phyloP scores from a whole-genome alignment of 495 filamentous ascomycete genomes.

The Hypoxylon subgilvum region DNA sequence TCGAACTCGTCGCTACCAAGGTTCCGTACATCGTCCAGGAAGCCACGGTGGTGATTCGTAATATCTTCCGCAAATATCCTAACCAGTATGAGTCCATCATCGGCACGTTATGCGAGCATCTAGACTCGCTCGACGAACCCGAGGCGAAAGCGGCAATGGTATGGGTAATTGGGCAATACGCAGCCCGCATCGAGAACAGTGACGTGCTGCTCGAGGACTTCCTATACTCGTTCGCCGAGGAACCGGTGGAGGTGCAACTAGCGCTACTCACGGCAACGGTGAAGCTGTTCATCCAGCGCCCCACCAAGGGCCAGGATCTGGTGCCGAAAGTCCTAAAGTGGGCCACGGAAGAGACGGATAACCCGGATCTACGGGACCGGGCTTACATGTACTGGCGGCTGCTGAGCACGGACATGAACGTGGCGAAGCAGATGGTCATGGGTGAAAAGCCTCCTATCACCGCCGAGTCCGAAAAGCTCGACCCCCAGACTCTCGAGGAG shows the following conservation, averaged over 20 bases:
- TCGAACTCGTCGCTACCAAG: slow-evolving; percentile 96
- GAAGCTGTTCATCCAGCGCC: slow-evolving; percentile 96
- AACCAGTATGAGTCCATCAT: slow-evolving; percentile 99
- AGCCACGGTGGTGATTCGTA: slow-evolving; percentile 98
- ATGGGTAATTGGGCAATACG: slow-evolving; percentile 99
- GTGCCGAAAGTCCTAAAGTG: slow-evolving; percentile 97
- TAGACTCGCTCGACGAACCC: slow-evolving; percentile 97
- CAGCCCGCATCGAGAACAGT: slow-evolving; percentile 93
- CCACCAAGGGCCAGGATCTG: slow-evolving; percentile 90
- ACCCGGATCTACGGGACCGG: slow-evolving; percentile 92
- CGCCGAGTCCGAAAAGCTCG: slow-evolving; percentile 92
- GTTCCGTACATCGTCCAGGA: slow-evolving; percentile 99
- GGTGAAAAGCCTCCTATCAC: slow-evolving; percentile 96
- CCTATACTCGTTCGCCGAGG: slow-evolving; percentile 88
- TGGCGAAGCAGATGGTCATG: slow-evolving; percentile 90
- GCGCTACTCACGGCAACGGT: slow-evolving; percentile 95
- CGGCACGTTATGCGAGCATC: slow-evolving; percentile 88
- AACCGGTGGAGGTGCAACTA: slow-evolving; percentile 92
- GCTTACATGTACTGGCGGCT: slow-evolving; percentile 99
- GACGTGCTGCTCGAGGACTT: slow-evolving; percentile 95
- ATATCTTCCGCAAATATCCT: slow-evolving; percentile 99
- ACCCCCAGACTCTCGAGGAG: slow-evolving; percentile 90
- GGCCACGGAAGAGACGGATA: slow-evolving; percentile 98
- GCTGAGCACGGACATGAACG: slow-evolving; percentile 88
- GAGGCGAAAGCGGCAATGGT: slow-evolving; percentile 99